A percentile compares a stretch with the other conserved stretches of the same genome.
phyloP scores from a whole-genome alignment of 176 grass and related monocot species.

The Zoysia japonica region DNA sequence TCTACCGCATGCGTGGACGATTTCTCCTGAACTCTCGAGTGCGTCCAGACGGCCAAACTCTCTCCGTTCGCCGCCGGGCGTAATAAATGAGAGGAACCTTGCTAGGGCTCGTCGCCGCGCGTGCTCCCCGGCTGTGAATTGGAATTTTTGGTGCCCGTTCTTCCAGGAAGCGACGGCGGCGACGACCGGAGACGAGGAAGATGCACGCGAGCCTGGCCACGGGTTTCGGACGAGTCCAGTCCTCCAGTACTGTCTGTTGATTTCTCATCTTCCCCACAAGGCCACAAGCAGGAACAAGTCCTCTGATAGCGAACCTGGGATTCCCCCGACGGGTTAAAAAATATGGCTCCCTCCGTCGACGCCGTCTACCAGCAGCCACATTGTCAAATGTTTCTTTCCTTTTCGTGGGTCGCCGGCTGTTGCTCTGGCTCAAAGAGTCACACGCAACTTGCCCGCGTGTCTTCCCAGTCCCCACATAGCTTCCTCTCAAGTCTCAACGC shows the following conservation, averaged over 20 bases:
- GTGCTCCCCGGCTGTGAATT: neutral
- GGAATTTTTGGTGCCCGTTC: neutral
- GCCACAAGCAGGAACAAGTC: constrained; percentile 25
- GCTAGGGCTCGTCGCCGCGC: neutral
- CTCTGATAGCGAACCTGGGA: neutral
- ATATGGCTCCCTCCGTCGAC: constrained; percentile 32
- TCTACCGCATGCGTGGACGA: constrained; percentile 18
- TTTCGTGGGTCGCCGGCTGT: neutral
- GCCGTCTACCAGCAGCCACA: constrained; percentile 28
- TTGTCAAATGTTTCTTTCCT: neutral
- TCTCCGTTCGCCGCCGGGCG: neutral
- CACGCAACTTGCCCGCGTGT: constrained; percentile 6
- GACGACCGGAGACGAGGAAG: neutral
- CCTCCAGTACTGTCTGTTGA: neutral
- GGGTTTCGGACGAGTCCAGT: neutral
- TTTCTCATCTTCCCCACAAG: neutral
- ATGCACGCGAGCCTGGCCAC: neutral
- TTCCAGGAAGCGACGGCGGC: neutral
- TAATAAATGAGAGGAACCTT: neutral
- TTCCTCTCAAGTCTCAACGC: neutral
- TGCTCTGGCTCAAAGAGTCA: constrained; percentile 6
- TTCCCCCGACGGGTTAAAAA: constrained; percentile 11
- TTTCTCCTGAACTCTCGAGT: neutral
- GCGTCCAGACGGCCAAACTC: neutral
- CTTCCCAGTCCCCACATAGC: neutral